These are phyloP conservation scores for Zizania palustris DNA, from an alignment of 202 grass and related monocot genomes.

Conservation along the genomic window DNA sequence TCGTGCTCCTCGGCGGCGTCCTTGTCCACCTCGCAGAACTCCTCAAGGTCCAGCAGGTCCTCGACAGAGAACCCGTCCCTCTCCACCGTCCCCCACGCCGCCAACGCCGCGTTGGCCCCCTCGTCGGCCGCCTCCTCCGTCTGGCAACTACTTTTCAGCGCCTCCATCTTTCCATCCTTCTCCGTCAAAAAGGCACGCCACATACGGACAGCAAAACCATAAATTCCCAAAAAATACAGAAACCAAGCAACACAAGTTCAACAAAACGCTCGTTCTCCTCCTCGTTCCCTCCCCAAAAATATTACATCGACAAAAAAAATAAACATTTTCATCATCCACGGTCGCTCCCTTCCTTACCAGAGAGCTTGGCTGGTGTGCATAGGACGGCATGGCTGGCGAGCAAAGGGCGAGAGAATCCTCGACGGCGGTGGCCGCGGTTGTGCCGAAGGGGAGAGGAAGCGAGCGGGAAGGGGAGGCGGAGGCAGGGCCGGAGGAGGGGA, in stretches of 20 bases:
- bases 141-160: conserved; percentile 48
- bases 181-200: conserved; percentile 34
- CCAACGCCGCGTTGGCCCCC: conserved; percentile 24
- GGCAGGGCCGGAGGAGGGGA: neutral
- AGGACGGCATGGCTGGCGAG: conserved; percentile 48
- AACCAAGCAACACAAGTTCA: conserved; percentile 12
- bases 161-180: conserved; percentile 66
- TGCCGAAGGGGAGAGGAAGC: conserved; percentile 18
- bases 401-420: neutral
- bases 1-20: conserved; percentile 42
- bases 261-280: neutral
- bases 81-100: conserved; percentile 31
- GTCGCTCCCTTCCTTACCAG: conserved; percentile 45
- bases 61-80: conserved; percentile 77
- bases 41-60: conserved; percentile 87
- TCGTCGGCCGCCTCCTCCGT: conserved; percentile 44
- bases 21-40: conserved; percentile 57
- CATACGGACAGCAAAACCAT: conserved; percentile 40
- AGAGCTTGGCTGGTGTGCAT: conserved; percentile 48
- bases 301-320: neutral
- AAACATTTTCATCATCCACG: neutral
- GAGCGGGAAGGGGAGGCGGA: conserved; percentile 19
- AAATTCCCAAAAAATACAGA: conserved; percentile 28
- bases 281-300: neutral
- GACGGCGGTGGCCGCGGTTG: conserved; percentile 6